Evolutionary conservation across 2,329 filamentous ascomycete species (phyloP), one percentile per base, ranked within the genome.

Genomic region (Parafenestella ontariensis): DNA sequence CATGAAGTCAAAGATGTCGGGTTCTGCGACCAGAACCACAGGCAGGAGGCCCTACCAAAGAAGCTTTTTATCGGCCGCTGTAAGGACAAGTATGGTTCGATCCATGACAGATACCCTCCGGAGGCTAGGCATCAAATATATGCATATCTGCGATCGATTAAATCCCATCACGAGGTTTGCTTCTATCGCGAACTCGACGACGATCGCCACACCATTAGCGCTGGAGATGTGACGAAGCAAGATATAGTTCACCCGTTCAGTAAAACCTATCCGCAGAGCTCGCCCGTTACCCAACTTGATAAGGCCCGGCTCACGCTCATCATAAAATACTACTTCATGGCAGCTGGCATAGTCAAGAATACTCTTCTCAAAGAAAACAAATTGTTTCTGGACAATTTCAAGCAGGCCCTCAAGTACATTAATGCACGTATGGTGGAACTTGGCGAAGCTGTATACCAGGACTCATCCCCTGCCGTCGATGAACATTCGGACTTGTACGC

Each of bases 271-370:
- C 45, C 46, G 2, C 44, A 47, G 18, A n/a, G 37, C 28, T 15
- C 23, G 18, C 17, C 29, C n/a, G 41, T 54, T 24, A 41, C 40
- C 24, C 46, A 52, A 37, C 20, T 17, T 13, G 51, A 54, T 15
- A 49, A 44, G 31, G 45, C 45, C 5, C 43, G 50, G 21, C 45
- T 57, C 9, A 49, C 49, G 15, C 29, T 54, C 3, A 43, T 57
- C 31, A 46, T 60, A 9, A 57, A 54, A 46, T 60, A 47, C 34
- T 60, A 60, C 39, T 60, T 61, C 33, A 29, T 58, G 28, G 58
- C 49, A 23, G 49, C 54, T 13, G 49, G 46, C 3, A 46, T 57
- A 40, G 49, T 49, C 8, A 57, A 49, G 28, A 21, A 49, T 37
- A 31, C 34, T 21, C 31, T 56, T 15, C 39, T 52, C n/a, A 46